These are phyloP conservation scores for Kluyveromyces starmeri DNA, from an alignment of 805 yeast species.

Conservation along the genomic window DNA sequence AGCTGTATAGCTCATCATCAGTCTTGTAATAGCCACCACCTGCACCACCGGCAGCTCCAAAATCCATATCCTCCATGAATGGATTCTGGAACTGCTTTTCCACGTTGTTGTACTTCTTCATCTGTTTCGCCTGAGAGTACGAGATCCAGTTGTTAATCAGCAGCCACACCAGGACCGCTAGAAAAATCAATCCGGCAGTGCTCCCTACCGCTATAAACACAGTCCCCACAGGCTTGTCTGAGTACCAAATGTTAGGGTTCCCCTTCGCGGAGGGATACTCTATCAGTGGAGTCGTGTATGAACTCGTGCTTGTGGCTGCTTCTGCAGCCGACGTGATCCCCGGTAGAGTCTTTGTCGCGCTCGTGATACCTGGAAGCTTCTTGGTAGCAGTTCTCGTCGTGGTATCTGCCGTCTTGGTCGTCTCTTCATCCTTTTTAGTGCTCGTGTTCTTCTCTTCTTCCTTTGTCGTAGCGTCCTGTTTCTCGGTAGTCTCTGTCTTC, in stretches of 20 bases:
- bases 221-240: slow-evolving; percentile 58
- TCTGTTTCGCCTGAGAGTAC: slow-evolving; percentile 41
- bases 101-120: slow-evolving; percentile 14
- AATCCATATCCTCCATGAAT: slow-evolving; percentile 11
- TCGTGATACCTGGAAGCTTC: slow-evolving; percentile 5
- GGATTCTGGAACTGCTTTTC: slow-evolving; percentile 17
- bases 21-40: slow-evolving; percentile 15
- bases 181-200: slow-evolving; percentile 48
- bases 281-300: slow-evolving; percentile 28
- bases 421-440: background rate
- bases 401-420: background rate
- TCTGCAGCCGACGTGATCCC: slow-evolving; percentile 2
- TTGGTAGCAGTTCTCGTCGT: background rate
- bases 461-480: slow-evolving; percentile 5
- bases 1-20: slow-evolving; percentile 6
- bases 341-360: slow-evolving; percentile 5
- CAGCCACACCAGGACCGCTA: slow-evolving; percentile 46
- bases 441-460: background rate
- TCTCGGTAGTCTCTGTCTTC: background rate
- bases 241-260: slow-evolving; percentile 67
- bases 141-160: slow-evolving; percentile 40
- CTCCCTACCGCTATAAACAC: slow-evolving; percentile 78
- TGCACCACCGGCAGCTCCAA: slow-evolving; percentile 8
- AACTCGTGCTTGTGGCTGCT: slow-evolving; percentile 1
- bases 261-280: slow-evolving; percentile 45